Evolutionary conservation across 2,329 filamentous ascomycete genomes (phyloP).

Genomic region (Ascochyta koolunga): DNA sequence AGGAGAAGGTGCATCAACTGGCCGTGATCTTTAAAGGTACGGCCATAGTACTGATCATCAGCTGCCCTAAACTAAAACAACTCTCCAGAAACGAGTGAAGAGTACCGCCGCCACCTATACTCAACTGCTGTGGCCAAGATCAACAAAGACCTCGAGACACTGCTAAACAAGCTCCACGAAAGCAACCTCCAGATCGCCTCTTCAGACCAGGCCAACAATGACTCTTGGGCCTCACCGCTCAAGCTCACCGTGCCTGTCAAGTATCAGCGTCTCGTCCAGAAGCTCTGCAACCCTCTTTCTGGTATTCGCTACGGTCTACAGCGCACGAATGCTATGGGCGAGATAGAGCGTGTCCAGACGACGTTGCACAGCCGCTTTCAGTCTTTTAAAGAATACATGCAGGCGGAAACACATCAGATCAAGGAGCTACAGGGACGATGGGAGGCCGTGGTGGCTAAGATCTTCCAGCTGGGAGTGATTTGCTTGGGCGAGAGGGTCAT

Average conservation of each 20-base stretch:
- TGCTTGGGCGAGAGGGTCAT: constrained; percentile 33
- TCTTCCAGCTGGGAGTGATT: constrained; percentile 34
- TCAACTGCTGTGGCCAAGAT: constrained; percentile 24
- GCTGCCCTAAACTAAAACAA: constrained; percentile 15
- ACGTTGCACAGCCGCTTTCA: constrained; percentile 29
- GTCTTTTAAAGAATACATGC: constrained; percentile 28
- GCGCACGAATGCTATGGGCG: constrained; percentile 17
- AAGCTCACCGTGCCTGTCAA: constrained; percentile 25
- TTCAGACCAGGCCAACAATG: constrained; percentile 6
- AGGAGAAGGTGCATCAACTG: constrained; percentile 29
- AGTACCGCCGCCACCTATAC: constrained; percentile 37
- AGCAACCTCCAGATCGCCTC: constrained; percentile 20
- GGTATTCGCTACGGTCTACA: constrained; percentile 18
- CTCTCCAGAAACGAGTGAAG: constrained; percentile 31
- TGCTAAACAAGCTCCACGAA: constrained; percentile 19
- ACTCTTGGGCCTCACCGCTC: constrained; percentile 13
- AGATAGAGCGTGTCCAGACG: constrained; percentile 9
- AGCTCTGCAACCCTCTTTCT: constrained; percentile 30
- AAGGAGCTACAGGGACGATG: constrained; percentile 31
- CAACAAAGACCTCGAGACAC: constrained; percentile 24
- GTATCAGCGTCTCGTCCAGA: constrained; percentile 23
- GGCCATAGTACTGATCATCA: neutral
- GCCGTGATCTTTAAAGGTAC: constrained; percentile 38
- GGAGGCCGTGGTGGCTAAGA: constrained; percentile 36
- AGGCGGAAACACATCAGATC: constrained; percentile 26